phyloP scores from a whole-genome alignment of 129 eudicot species.

The Saposhnikovia divaricata region DNA sequence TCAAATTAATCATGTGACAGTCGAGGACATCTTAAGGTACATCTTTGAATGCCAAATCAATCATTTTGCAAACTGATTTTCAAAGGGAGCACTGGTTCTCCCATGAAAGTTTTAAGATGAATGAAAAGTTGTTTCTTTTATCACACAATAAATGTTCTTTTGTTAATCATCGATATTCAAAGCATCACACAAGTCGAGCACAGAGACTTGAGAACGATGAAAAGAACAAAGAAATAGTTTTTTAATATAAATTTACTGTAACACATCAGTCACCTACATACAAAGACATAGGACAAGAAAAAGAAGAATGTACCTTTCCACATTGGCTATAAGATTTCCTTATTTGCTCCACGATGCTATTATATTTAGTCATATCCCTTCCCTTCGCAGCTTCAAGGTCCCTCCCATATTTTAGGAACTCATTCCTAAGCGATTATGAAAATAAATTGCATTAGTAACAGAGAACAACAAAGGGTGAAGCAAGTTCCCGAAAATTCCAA shows the following conservation, averaged over 20 bases:
- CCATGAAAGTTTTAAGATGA: not conserved
- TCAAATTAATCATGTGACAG: not conserved
- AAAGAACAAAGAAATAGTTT: not conserved
- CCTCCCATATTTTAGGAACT: conserved; percentile 53
- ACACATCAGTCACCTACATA: conserved; percentile 5
- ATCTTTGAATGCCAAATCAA: not conserved
- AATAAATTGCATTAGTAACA: conserved; percentile 22
- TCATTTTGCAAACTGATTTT: not conserved
- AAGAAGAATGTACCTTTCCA: conserved; percentile 43
- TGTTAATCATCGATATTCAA: not conserved
- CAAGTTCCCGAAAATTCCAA: conserved; percentile 8
- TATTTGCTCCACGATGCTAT: conserved; percentile 50
- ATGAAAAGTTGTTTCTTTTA: not conserved
- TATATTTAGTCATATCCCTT: conserved; percentile 56
- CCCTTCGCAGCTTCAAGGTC: conserved; percentile 81
- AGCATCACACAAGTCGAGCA: not conserved
- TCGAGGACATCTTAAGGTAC: not conserved
- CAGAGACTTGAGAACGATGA: not conserved
- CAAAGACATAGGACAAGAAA: conserved; percentile 12
- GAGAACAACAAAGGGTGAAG: not conserved
- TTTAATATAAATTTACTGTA: not conserved
- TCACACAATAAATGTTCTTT: not conserved
- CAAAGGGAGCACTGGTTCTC: not conserved
- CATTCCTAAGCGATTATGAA: conserved; percentile 35
- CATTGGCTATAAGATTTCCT: conserved; percentile 66